A percentile compares a stretch with the other conserved stretches of the same genome.
Evolutionary conservation across 169 alveolate species (phyloP).

Genomic region (Haemoproteus tartakovskyi): DNA sequence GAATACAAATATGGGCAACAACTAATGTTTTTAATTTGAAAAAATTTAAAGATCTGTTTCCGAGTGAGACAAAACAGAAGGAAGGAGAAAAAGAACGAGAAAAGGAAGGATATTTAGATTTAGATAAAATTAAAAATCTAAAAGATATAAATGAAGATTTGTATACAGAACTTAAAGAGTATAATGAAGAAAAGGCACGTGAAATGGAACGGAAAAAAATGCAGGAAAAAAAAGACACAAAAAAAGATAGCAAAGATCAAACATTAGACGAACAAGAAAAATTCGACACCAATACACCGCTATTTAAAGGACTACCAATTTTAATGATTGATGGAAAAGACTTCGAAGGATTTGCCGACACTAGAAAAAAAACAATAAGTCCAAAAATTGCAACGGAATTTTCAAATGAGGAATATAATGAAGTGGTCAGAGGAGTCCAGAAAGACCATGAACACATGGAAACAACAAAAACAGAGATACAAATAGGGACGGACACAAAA

Average conservation of each 20-base stretch:
- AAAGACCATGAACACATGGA: too few species aligned
- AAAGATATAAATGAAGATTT: constrained; percentile 33
- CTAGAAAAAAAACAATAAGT: constrained; percentile 27
- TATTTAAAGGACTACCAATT: constrained; percentile 58
- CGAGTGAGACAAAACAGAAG: constrained; percentile 14
- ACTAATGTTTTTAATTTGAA: constrained; percentile 45
- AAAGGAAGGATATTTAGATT: constrained; percentile 7
- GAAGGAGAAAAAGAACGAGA: not conserved
- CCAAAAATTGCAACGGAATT: constrained; percentile 41
- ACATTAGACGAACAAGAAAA: too few species aligned
- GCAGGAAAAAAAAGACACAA: too few species aligned
- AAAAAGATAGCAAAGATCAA: too few species aligned
- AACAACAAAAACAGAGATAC: not conserved
- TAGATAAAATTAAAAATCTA: constrained; percentile 40
- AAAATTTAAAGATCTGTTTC: constrained; percentile 40
- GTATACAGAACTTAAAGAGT: constrained; percentile 10
- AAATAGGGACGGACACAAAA: not conserved
- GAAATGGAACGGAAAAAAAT: constrained; percentile 6
- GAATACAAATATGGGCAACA: constrained; percentile 2
- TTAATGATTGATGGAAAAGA: constrained; percentile 62
- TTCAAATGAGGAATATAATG: constrained; percentile 26
- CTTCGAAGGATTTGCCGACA: constrained; percentile 46
- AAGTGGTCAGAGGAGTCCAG: constrained; percentile 4
- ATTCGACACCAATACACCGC: too few species aligned
- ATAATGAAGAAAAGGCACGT: constrained; percentile 2